A percentile compares a stretch with the other conserved stretches of the same genome.
Conservation (phyloP, 768 basidiomycete genomes). For the Mycena rebaudengoi region DNA sequence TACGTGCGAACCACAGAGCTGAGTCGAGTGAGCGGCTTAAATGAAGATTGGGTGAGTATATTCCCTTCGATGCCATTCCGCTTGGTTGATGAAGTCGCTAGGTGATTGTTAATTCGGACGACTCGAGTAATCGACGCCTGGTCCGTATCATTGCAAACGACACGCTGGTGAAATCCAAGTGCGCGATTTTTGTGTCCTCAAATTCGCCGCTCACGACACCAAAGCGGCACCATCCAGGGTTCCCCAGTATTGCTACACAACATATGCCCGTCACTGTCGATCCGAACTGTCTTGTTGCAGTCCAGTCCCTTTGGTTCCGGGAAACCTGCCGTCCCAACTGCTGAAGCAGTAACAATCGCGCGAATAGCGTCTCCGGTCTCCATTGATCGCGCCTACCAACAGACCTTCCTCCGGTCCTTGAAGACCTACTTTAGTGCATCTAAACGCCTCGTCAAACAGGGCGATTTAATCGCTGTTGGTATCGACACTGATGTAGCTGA, state of each 20-base stretch:
- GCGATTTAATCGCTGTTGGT: conserved; percentile 74
- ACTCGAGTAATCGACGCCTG: conserved; percentile 53
- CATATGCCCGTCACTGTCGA: conserved; percentile 40
- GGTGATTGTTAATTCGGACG: conserved; percentile 58
- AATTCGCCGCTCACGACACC: conserved; percentile 1
- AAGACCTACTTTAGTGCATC: conserved; percentile 66
- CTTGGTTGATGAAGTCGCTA: conserved; percentile 34
- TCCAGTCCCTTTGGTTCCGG: conserved; percentile 69
- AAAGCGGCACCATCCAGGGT: conserved; percentile 49
- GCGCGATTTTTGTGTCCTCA: conserved; percentile 28
- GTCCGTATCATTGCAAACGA: conserved; percentile 68
- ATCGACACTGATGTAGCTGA: conserved; percentile 59
- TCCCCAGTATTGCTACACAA: conserved; percentile 67
- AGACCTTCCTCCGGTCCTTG: conserved; percentile 66
- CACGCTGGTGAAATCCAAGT: conserved; percentile 46
- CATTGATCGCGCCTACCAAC: conserved; percentile 69
- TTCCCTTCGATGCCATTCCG: background rate
- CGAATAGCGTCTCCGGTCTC: conserved; percentile 83
- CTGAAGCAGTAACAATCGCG: conserved; percentile 75
- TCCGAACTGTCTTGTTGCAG: conserved; percentile 46
- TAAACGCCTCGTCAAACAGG: conserved; percentile 70
- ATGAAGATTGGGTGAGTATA: conserved; percentile 78
- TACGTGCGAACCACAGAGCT: conserved; percentile 74
- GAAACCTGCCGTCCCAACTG: conserved; percentile 70
- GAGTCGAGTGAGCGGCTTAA: conserved; percentile 68